These are phyloP conservation scores for Exophiala aquamarina DNA, from an alignment of 2,329 filamentous ascomycete species.

Conservation along the genomic window DNA sequence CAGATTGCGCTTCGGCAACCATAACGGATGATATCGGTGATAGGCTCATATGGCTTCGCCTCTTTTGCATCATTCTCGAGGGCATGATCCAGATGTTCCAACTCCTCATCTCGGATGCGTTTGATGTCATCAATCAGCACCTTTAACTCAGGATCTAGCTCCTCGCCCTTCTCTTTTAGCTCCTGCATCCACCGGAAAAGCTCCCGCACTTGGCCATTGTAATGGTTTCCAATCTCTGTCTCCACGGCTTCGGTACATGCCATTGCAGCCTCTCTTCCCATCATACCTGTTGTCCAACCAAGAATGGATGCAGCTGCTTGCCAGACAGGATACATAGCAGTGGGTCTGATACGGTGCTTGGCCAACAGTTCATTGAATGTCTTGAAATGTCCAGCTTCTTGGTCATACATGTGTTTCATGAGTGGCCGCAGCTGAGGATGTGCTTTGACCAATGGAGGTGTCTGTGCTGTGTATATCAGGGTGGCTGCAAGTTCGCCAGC, in stretches of 20 bases:
- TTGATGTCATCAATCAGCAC: slow-evolving; percentile 72
- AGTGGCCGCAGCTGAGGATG: slow-evolving; percentile 86
- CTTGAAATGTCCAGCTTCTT: slow-evolving; percentile 82
- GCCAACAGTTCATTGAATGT: slow-evolving; percentile 83
- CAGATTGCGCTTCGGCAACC: slow-evolving; percentile 92
- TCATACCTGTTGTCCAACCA: slow-evolving; percentile 83
- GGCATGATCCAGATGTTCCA: slow-evolving; percentile 95
- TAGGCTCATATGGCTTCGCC: slow-evolving; percentile 82
- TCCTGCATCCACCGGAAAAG: slow-evolving; percentile 77
- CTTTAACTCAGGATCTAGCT: slow-evolving; percentile 74
- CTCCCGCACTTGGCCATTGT: slow-evolving; percentile 84
- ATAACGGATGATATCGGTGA: slow-evolving; percentile 83
- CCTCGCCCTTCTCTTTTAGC: slow-evolving; percentile 75
- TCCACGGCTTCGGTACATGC: slow-evolving; percentile 98
- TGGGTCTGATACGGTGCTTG: slow-evolving; percentile 86
- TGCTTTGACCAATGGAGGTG: slow-evolving; percentile 71
- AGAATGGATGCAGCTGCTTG: slow-evolving; percentile 73
- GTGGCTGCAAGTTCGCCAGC: slow-evolving; percentile 96
- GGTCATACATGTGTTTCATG: slow-evolving; percentile 98
- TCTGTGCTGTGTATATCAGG: slow-evolving; percentile 89
- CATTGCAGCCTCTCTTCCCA: slow-evolving; percentile 95
- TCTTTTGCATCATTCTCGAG: slow-evolving; percentile 90
- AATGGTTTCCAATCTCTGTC: slow-evolving; percentile 95
- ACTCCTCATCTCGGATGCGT: slow-evolving; percentile 87
- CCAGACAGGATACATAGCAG: slow-evolving; percentile 91